Percentiles rank a stretch among this genome's conserved stretches.
Evolutionary conservation across 2,329 filamentous ascomycete genomes (phyloP).

Genomic region (Ilyonectria sp.): DNA sequence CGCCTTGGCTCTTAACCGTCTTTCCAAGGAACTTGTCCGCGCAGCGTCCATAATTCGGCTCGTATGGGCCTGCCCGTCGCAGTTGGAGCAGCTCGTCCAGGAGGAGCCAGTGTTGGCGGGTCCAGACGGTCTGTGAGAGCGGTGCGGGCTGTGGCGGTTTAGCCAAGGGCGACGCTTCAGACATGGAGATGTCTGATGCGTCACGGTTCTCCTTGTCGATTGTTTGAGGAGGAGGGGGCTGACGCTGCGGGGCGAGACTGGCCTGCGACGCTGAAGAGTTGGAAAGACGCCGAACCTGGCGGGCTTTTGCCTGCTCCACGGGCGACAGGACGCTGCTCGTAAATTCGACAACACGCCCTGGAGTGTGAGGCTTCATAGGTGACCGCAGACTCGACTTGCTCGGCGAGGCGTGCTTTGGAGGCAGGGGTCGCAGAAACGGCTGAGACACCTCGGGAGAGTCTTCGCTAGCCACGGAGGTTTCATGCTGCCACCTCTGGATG

Average conservation of each 20-base stretch:
- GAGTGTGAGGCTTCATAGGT: conserved; percentile 70
- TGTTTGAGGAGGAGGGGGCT: conserved; percentile 30
- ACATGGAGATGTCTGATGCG: conserved; percentile 46
- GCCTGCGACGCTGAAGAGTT: conserved; percentile 42
- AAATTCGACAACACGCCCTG: conserved; percentile 72
- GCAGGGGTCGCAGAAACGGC: conserved; percentile 63
- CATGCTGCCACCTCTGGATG: conserved; percentile 59
- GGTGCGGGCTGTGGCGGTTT: conserved; percentile 37
- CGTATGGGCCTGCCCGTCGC: conserved; percentile 59
- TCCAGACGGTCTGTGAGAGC: conserved; percentile 63
- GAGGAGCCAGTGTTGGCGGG: conserved; percentile 67
- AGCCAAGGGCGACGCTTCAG: conserved; percentile 46
- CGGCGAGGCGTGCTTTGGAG: conserved; percentile 67
- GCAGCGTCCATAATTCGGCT: conserved; percentile 45
- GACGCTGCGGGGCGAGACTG: conserved; percentile 31
- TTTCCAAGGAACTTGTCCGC: conserved; percentile 62
- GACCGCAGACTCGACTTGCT: conserved; percentile 71
- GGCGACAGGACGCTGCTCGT: conserved; percentile 66
- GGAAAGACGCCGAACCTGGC: conserved; percentile 51
- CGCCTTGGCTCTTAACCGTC: conserved; percentile 62
- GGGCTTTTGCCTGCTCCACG: conserved; percentile 56
- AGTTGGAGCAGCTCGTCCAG: conserved; percentile 67
- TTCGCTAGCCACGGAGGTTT: conserved; percentile 57
- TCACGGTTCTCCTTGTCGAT: conserved; percentile 54
- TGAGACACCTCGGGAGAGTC: conserved; percentile 56